Evolutionary conservation across 2,329 filamentous ascomycete species (phyloP).

Genomic region (Trichothecium sympodiale): DNA sequence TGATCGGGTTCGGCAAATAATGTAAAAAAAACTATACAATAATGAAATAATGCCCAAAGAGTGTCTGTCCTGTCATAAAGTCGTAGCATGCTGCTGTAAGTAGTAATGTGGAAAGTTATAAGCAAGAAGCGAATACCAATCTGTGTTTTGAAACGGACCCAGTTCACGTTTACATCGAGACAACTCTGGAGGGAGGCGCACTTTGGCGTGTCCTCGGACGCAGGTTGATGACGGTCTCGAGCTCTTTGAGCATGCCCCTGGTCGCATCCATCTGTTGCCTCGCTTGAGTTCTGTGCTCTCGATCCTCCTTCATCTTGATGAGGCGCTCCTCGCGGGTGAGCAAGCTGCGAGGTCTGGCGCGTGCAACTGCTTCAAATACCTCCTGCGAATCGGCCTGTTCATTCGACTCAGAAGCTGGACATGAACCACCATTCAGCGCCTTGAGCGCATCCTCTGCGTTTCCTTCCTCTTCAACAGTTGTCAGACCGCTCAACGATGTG

Average conservation of each 20-base stretch:
- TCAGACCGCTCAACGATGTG: slow-evolving; percentile 56
- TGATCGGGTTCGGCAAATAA: no score
- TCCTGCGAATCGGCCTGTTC: slow-evolving; percentile 60
- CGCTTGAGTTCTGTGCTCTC: slow-evolving; percentile 59
- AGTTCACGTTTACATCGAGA: slow-evolving; percentile 29
- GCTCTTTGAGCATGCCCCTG: slow-evolving; percentile 81
- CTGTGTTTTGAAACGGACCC: no score
- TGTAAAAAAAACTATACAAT: no score
- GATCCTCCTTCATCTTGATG: slow-evolving; percentile 76
- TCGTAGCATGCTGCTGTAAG: no score
- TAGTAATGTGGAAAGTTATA: no score
- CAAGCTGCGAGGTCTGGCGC: slow-evolving; percentile 55
- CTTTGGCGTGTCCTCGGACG: slow-evolving; percentile 29
- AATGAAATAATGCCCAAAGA: no score
- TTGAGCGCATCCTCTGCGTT: slow-evolving; percentile 54
- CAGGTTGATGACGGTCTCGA: slow-evolving; percentile 75
- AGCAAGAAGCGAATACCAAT: no score
- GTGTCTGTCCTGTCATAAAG: no score
- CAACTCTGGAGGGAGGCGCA: slow-evolving; percentile 21
- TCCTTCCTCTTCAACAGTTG: slow-evolving; percentile 43
- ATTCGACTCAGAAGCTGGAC: slow-evolving; percentile 39
- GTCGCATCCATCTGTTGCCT: slow-evolving; percentile 71
- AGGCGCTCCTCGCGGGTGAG: slow-evolving; percentile 82
- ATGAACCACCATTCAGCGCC: slow-evolving; percentile 63
- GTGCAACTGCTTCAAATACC: slow-evolving; percentile 83